These are phyloP conservation scores for Iodosphaeria phyllophila DNA, from an alignment of 2,329 filamentous ascomycete species.

Conservation along the genomic window DNA sequence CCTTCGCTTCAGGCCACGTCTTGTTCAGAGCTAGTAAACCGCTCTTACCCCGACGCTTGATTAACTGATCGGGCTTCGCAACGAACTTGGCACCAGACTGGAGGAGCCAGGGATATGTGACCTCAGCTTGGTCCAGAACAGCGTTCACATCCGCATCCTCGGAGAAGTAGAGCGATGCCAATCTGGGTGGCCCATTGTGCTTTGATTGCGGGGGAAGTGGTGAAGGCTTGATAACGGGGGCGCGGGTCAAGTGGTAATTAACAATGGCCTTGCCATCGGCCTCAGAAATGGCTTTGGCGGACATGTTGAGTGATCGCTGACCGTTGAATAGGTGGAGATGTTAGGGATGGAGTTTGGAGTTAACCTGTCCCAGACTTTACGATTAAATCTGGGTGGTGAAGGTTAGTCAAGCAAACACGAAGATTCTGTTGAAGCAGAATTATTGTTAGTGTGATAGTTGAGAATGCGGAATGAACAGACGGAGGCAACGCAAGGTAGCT, in stretches of 20 bases:
- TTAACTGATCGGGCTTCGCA: constrained; percentile 97
- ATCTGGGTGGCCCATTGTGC: constrained; percentile 83
- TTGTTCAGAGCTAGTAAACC: constrained; percentile 94
- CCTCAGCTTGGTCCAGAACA: constrained; percentile 87
- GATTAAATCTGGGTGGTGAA: no score
- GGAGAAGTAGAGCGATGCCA: constrained; percentile 84
- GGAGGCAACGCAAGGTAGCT: no score
- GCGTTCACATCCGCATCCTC: constrained; percentile 68
- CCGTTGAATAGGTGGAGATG: constrained; percentile 4
- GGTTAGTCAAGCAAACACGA: no score
- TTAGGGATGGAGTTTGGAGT: no score
- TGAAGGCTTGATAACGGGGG: constrained; percentile 92
- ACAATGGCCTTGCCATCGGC: constrained; percentile 99
- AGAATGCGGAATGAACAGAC: no score
- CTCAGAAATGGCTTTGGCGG: constrained; percentile 94
- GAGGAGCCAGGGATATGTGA: constrained; percentile 92
- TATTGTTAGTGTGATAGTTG: no score
- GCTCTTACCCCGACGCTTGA: constrained; percentile 99
- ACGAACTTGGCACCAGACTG: constrained; percentile 75
- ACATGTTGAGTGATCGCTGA: constrained; percentile 53
- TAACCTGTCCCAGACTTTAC: no score
- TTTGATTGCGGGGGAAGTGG: constrained; percentile 67
- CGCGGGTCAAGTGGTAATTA: constrained; percentile 99
- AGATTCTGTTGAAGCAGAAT: no score
- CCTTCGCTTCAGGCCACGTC: constrained; percentile 83